phyloP scores from a whole-genome alignment of 2,329 filamentous ascomycete species.

The Cladorrhinum sp. region DNA sequence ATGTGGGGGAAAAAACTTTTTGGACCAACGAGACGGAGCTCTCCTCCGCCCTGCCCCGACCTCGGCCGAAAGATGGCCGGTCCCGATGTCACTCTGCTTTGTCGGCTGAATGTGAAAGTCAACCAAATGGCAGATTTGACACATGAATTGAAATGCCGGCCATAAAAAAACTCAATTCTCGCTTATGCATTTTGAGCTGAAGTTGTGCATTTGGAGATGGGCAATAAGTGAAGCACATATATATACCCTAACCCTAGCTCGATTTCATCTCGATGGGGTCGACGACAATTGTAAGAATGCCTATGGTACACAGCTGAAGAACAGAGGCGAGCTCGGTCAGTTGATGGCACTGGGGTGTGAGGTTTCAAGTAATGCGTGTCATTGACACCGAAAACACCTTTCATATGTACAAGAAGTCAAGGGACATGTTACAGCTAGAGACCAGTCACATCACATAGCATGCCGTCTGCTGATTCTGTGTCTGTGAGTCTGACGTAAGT shows the following conservation, averaged over 20 bases:
- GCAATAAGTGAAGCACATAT: background rate
- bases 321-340: too few relatives aligned
- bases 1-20: constrained; percentile 9
- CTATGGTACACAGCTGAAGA: too few relatives aligned
- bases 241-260: background rate
- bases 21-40: constrained; percentile 5
- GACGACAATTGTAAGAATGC: too few relatives aligned
- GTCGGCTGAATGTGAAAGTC: constrained; percentile 1
- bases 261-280: too few relatives aligned
- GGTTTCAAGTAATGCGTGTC: too few relatives aligned
- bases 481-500: too few relatives aligned
- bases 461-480: too few relatives aligned
- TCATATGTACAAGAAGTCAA: too few relatives aligned
- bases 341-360: too few relatives aligned
- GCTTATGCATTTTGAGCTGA: background rate
- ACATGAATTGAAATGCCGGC: background rate
- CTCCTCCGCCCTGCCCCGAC: constrained; percentile 14
- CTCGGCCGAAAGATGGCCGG: constrained; percentile 16
- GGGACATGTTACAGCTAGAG: too few relatives aligned
- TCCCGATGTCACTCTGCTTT: constrained; percentile 2
- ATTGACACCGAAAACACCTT: too few relatives aligned
- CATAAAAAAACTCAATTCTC: background rate
- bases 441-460: too few relatives aligned
- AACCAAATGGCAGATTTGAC: background rate
- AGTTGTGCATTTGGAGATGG: background rate